phyloP scores from a whole-genome alignment of 169 alveolate genomes.

The Cryptosporidium parvum region DNA sequence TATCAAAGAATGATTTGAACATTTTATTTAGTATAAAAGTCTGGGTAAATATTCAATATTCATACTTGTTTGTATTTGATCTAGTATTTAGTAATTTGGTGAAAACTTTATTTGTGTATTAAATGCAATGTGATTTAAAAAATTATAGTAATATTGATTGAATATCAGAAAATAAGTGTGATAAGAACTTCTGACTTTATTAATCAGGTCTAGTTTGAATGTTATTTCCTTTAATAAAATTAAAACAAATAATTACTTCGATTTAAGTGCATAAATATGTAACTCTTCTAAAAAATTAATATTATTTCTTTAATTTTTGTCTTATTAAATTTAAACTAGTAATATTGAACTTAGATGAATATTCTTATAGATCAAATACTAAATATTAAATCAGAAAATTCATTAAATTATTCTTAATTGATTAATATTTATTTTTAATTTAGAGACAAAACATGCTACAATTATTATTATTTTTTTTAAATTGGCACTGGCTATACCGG shows the following conservation, averaged over 20 bases:
- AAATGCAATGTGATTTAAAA: no score
- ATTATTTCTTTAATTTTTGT: background rate
- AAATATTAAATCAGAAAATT: no score
- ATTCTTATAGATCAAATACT: no score
- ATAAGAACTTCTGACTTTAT: no score
- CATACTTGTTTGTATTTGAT: background rate
- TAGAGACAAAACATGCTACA: background rate
- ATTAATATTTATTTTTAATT: background rate
- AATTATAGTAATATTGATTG: no score
- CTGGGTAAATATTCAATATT: background rate
- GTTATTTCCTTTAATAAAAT: no score
- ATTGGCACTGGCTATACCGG: background rate
- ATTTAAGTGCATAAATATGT: background rate
- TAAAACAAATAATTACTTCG: no score
- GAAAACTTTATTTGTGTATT: background rate
- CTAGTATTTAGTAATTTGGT: no score
- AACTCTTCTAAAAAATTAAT: background rate
- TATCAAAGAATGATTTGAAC: slow-evolving; percentile 28
- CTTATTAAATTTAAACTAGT: no score
- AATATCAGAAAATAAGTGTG: background rate
- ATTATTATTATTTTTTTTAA: background rate
- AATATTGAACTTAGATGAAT: no score
- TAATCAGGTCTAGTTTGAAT: background rate
- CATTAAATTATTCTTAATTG: no score
- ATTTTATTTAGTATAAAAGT: background rate